phyloP scores from a whole-genome alignment of 768 basidiomycete genomes.

The Termitomyces sp. region DNA sequence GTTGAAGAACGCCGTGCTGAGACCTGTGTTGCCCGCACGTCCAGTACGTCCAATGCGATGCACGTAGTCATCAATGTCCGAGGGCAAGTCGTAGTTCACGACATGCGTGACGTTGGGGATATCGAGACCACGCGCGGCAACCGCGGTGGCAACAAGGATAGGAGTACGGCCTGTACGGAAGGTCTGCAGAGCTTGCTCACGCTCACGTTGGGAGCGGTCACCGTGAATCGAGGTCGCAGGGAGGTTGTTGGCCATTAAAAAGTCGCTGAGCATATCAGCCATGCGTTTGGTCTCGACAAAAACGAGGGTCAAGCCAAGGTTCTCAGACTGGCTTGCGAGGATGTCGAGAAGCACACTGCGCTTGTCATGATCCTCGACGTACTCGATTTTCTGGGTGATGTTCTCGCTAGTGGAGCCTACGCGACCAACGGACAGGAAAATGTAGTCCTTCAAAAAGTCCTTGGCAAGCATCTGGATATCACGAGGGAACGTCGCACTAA shows the following conservation, averaged over 20 bases:
- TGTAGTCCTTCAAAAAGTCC: constrained; percentile 97
- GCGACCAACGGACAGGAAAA: constrained; percentile 97
- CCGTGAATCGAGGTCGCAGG: constrained; percentile 97
- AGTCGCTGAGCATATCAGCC: constrained; percentile 98
- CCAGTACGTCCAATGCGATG: constrained; percentile 98
- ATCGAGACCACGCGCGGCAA: constrained; percentile 97
- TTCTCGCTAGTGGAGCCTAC: constrained; percentile 99
- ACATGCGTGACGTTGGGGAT: constrained; percentile 99
- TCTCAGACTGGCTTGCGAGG: constrained; percentile 69
- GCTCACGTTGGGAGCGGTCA: constrained; percentile 95
- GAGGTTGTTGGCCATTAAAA: constrained; percentile 76
- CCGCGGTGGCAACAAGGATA: constrained; percentile 95
- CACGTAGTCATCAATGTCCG: constrained; percentile 98
- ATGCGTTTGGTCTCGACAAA: constrained; percentile 99
- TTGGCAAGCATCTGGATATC: constrained; percentile 97
- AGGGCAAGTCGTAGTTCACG: constrained; percentile 95
- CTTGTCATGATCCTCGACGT: constrained; percentile 96
- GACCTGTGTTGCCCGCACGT: constrained; percentile 97
- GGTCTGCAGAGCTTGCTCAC: constrained; percentile 90
- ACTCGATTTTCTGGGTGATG: constrained; percentile 98
- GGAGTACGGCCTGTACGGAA: constrained; percentile 96
- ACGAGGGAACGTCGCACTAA: constrained; percentile 97
- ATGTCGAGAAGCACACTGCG: constrained; percentile 95
- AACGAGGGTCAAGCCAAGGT: constrained; percentile 78
- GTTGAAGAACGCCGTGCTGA: constrained; percentile 94